A percentile compares a stretch with the other conserved stretches of the same genome.
Conservation (phyloP, 495 filamentous ascomycete species). For the Corynascus novoguineensis region DNA sequence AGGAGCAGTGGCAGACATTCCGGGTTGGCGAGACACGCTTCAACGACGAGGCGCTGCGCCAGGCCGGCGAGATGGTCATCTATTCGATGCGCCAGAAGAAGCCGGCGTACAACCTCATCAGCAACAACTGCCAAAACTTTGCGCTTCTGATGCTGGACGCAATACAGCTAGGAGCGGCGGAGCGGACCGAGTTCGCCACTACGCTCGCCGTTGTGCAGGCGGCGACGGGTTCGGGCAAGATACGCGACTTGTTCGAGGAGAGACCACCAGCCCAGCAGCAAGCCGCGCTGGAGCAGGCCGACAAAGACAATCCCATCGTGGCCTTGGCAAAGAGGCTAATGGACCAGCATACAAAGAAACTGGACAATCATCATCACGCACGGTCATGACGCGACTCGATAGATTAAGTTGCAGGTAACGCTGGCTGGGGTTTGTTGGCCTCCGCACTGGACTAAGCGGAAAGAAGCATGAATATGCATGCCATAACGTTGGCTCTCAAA, state of each 20-base stretch:
- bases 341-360: constrained; percentile 39
- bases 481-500: too few relatives aligned
- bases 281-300: constrained; percentile 14
- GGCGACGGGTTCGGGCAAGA: constrained; percentile 32
- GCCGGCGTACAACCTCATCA: constrained; percentile 43
- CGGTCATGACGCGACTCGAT: background rate
- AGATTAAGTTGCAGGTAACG: background rate
- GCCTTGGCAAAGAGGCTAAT: constrained; percentile 35
- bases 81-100: constrained; percentile 36
- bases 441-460: too few relatives aligned
- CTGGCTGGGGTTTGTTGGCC: background rate
- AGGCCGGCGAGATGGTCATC: constrained; percentile 40
- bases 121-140: constrained; percentile 48
- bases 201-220: constrained; percentile 38
- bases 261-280: constrained; percentile 23
- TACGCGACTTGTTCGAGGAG: constrained; percentile 39
- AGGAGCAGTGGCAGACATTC: constrained; percentile 36
- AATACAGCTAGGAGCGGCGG: constrained; percentile 33
- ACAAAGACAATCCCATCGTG: constrained; percentile 16
- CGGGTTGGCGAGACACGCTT: constrained; percentile 41
- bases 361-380: constrained; percentile 31
- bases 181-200: constrained; percentile 37
- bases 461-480: too few relatives aligned
- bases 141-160: constrained; percentile 39
- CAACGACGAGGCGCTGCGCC: constrained; percentile 40